Conservation (phyloP, 805 yeast species). For the Isabelozyma pseudorhagii region DNA sequence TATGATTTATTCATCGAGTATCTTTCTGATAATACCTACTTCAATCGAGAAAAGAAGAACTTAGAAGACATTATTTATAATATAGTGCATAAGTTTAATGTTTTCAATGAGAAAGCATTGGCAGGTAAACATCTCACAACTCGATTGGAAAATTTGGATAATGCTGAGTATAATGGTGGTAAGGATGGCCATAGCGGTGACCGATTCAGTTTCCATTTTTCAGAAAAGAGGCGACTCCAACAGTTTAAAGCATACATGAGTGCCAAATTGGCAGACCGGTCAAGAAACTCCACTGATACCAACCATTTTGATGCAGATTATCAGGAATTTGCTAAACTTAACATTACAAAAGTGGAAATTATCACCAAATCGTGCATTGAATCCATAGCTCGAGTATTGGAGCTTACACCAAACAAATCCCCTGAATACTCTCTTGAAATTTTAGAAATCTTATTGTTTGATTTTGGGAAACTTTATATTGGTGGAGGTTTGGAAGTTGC, state of each 20-base stretch:
- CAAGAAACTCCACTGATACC: conserved; percentile 29
- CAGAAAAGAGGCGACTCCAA: conserved; percentile 44
- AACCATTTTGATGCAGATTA: conserved; percentile 11
- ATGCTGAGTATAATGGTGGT: conserved; percentile 16
- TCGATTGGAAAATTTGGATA: conserved; percentile 31
- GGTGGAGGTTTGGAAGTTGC: conserved; percentile 74
- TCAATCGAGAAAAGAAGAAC: conserved; percentile 66
- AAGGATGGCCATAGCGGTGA: conserved; percentile 16
- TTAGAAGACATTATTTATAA: conserved; percentile 52
- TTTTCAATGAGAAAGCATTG: conserved; percentile 31
- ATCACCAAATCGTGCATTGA: conserved; percentile 73
- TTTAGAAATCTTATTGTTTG: conserved; percentile 62
- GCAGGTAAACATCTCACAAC: conserved; percentile 32
- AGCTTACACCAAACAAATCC: conserved; percentile 61
- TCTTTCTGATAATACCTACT: conserved; percentile 63
- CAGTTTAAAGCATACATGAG: conserved; percentile 60
- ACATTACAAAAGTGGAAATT: conserved; percentile 52
- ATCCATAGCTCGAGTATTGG: conserved; percentile 72
- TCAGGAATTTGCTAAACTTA: conserved; percentile 25
- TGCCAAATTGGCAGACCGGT: conserved; percentile 33
- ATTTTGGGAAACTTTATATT: conserved; percentile 70
- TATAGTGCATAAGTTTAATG: conserved; percentile 44
- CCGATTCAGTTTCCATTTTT: conserved; percentile 25
- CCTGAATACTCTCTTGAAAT: conserved; percentile 63
- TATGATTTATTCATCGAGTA: conserved; percentile 73